Evolutionary conservation across 2,329 filamentous ascomycete species (phyloP).

Genomic region (Chaetothyriales sp.): DNA sequence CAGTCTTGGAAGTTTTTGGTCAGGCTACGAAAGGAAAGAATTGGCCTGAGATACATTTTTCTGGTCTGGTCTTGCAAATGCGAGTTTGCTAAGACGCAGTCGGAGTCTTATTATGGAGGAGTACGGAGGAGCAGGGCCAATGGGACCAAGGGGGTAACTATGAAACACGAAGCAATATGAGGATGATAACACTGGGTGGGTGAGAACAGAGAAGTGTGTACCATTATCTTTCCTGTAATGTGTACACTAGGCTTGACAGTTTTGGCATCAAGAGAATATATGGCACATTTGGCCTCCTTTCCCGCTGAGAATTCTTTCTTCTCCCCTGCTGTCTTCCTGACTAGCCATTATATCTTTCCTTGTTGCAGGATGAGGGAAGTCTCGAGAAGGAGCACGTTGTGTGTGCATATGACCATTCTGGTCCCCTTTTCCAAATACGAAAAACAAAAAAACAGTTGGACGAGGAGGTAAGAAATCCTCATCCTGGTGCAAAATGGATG

Average conservation of each 20-base stretch:
- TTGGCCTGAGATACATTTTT: not conserved
- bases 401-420: too few species aligned
- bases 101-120: not conserved
- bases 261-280: not conserved
- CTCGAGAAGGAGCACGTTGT: too few species aligned
- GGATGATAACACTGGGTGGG: not conserved
- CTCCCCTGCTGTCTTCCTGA: too few species aligned
- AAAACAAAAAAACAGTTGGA: too few species aligned
- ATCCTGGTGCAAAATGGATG: conserved; percentile 64
- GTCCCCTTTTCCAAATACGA: not conserved
- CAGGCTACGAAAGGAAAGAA: not conserved
- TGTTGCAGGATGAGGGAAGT: too few species aligned
- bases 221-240: not conserved
- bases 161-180: not conserved
- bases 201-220: not conserved
- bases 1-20: not conserved
- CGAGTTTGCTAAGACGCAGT: not conserved
- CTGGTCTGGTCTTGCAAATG: not conserved
- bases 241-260: not conserved
- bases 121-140: too few species aligned
- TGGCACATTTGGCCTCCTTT: not conserved
- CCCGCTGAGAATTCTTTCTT: too few species aligned
- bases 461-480: not conserved
- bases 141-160: too few species aligned
- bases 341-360: too few species aligned